A percentile compares a stretch with the other conserved stretches of the same genome.
Evolutionary conservation across 2,329 filamentous ascomycete species (phyloP).

Genomic region (Graphilbum fragrans): DNA sequence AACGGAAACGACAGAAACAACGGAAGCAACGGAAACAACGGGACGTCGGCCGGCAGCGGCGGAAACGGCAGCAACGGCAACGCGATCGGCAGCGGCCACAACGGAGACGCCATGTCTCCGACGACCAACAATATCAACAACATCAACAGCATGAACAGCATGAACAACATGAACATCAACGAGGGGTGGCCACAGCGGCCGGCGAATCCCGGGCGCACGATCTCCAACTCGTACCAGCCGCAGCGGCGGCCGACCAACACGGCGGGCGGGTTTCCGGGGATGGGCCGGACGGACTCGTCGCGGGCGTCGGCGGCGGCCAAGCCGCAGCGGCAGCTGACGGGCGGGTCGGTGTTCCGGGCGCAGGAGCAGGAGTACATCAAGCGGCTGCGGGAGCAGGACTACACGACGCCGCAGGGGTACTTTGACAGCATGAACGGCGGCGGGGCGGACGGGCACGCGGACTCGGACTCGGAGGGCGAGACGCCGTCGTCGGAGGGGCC

Average conservation of each 20-base stretch:
- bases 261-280: conserved; percentile 20
- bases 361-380: conserved; percentile 95
- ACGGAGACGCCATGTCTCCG: conserved; percentile 6
- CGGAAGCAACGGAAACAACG: background rate
- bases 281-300: conserved; percentile 19
- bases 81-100: conserved; percentile 6
- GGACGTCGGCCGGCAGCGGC: background rate
- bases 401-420: conserved; percentile 48
- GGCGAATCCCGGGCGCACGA: conserved; percentile 56
- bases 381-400: conserved; percentile 65
- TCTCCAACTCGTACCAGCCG: conserved; percentile 69
- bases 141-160: conserved; percentile 7
- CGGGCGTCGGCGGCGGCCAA: conserved; percentile 34
- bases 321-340: conserved; percentile 34
- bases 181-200: conserved; percentile 49
- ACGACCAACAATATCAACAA: conserved; percentile 8
- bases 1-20: background rate
- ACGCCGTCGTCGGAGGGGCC: conserved; percentile 76
- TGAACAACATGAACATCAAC: conserved; percentile 14
- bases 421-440: conserved; percentile 50
- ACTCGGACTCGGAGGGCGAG: conserved; percentile 83
- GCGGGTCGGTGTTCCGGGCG: conserved; percentile 45
- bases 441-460: conserved; percentile 28
- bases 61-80: conserved; percentile 9
- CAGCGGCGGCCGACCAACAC: conserved; percentile 34